Base-by-base conservation (phyloP, 441 rosid genomes). In the Adansonia gregorii region DNA sequence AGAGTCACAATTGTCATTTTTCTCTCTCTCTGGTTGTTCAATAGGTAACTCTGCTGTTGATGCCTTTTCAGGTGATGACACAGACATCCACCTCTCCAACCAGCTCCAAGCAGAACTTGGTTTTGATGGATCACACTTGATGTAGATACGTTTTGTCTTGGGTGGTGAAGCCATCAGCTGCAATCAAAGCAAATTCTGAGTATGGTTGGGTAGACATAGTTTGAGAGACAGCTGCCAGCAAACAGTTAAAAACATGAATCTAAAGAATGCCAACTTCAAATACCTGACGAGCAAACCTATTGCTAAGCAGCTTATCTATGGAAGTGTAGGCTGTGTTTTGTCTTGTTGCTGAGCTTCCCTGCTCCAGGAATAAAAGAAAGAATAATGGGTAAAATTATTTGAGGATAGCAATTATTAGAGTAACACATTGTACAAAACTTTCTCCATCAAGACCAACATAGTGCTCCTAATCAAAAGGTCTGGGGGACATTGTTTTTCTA, bases 21-120 rank as follows among this genome's bases (percentile, higher is more conserved):
- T 86, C 83, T 83, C 89, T 76, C 35, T 68, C 67, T 80, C 89
- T 58, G 71, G 82, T 59, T 82, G 86, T 80, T 89, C 89, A 6
- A 51, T 45, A 48, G 55, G 67, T 61, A 76, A 39, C 75, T 78
- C 88, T 49, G 83, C 73, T 69, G 80, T 75, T 14, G 80, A 78
- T 20, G 88, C 77, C 79, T 88, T 91, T 64, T 88, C 90, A 17
- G 86, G 74, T 39, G 90, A 83, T 11, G 89, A 85, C 67, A 85
- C 87, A 31, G 92, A 78, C 97, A 90, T 90, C 99, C 99, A 94
- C 78, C 99, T 87, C 89, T 94, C 98, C 88, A 95, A 82, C 98
- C 98, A 95, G 81, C 78, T 85, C 99, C 99, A 95, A 77, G 92
- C 87, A 80, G 93, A 87, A 81, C 88, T 88, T 31, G 91, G 92